Evolutionary conservation across 2,329 filamentous ascomycete genomes (phyloP).

Genomic region (Phialophora chinensis): DNA sequence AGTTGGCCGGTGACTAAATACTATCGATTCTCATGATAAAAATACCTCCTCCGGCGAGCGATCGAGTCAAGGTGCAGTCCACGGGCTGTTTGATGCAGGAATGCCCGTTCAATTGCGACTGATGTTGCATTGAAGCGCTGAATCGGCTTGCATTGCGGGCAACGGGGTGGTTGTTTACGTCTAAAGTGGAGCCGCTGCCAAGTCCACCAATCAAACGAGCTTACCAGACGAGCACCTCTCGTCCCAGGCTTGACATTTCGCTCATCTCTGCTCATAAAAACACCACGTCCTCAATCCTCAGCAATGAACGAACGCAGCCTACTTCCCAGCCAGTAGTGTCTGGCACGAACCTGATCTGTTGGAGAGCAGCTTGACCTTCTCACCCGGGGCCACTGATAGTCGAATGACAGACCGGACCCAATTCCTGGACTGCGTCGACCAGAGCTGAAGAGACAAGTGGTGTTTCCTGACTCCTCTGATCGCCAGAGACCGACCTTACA

Average conservation of each 20-base stretch:
- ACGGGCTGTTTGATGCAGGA: neutral
- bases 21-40: constrained; percentile 25
- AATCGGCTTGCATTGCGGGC: constrained; percentile 15
- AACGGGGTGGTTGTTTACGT: constrained; percentile 15
- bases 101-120: neutral
- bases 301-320: neutral
- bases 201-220: constrained; percentile 8
- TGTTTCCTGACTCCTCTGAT: constrained; percentile 29
- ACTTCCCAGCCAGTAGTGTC: neutral
- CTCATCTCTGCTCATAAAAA: neutral
- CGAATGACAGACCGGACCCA: constrained; percentile 9
- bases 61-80: constrained; percentile 7
- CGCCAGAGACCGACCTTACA: constrained; percentile 29
- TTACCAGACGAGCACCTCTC: neutral
- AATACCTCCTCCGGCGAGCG: constrained; percentile 25
- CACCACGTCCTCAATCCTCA: neutral
- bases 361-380: neutral
- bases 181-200: neutral
- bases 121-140: constrained; percentile 12
- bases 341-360: neutral
- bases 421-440: constrained; percentile 9
- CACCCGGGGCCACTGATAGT: neutral
- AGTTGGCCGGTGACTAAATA: constrained; percentile 8
- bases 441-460: neutral
- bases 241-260: neutral